These are phyloP conservation scores for Phialemonium atrogriseum DNA, from an alignment of 2,329 filamentous ascomycete species.

Conservation along the genomic window DNA sequence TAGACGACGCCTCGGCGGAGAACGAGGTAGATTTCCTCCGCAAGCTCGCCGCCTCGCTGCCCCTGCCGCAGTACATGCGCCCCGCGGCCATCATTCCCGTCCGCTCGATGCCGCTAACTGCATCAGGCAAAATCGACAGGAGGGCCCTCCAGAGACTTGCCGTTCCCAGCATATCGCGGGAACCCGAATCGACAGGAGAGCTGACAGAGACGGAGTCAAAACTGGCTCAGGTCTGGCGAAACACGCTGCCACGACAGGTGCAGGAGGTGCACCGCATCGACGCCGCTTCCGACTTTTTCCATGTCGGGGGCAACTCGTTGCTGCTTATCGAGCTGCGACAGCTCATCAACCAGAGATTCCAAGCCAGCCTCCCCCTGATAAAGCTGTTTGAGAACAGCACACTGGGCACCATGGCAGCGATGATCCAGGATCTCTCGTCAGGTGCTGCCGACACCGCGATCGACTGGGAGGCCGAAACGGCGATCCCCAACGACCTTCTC, in stretches of 20 bases:
- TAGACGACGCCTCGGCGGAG: slow-evolving; percentile 1
- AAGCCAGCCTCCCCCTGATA: slow-evolving; percentile 20
- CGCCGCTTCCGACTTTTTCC: slow-evolving; percentile 29
- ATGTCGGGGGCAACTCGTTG: slow-evolving; percentile 31
- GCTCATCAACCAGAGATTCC: slow-evolving; percentile 22
- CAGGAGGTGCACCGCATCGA: slow-evolving; percentile 6
- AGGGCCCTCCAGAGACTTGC: slow-evolving; percentile 4
- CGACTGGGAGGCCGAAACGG: slow-evolving; percentile 19
- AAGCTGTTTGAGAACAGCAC: slow-evolving; percentile 29
- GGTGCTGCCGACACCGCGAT: slow-evolving; percentile 3
- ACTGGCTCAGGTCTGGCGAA: slow-evolving; percentile 3
- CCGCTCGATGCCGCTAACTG: slow-evolving; percentile 5
- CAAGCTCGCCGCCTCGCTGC: slow-evolving; percentile 3
- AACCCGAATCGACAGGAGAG: slow-evolving; percentile 1
- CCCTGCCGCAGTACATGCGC: slow-evolving; percentile 10
- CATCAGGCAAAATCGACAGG: slow-evolving; percentile 7
- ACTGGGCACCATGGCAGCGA: slow-evolving; percentile 28
- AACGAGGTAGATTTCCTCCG: slow-evolving; percentile 2
- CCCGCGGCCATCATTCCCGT: slow-evolving; percentile 6
- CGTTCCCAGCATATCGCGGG: slow-evolving; percentile 5
- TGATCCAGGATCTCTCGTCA: slow-evolving; percentile 13
- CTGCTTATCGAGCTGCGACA: slow-evolving; percentile 28
- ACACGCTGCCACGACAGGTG: slow-evolving; percentile 1
- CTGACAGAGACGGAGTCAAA: background rate
- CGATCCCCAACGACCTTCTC: slow-evolving; percentile 2